Evolutionary conservation across 352 stramenopile species (phyloP).

Genomic region (Globisporangium uncinulatum): DNA sequence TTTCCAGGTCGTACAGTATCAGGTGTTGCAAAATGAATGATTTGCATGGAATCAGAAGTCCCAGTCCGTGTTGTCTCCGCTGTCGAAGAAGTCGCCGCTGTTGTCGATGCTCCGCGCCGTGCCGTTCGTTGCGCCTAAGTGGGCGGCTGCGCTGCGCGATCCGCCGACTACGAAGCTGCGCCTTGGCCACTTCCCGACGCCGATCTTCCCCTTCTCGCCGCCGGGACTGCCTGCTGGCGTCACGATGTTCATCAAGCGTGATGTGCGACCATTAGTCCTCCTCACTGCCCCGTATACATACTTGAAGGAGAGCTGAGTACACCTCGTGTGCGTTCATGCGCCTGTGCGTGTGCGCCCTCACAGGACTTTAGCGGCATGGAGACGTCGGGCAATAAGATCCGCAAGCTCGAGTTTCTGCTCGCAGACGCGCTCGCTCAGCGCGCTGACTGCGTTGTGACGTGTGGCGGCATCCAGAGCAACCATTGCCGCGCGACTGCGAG

Average conservation of each 20-base stretch:
- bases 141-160: conserved; percentile 42
- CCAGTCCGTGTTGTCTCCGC: background rate
- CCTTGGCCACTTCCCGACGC: conserved; percentile 76
- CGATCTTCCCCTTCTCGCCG: conserved; percentile 69
- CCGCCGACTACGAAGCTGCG: conserved; percentile 44
- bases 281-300: background rate
- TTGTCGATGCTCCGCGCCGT: conserved; percentile 51
- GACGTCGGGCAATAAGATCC: conserved; percentile 94
- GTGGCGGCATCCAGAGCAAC: conserved; percentile 92
- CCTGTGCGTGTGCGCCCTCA: background rate
- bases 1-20: too few relatives aligned
- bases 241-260: conserved; percentile 81
- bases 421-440: conserved; percentile 84
- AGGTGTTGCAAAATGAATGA: too few relatives aligned
- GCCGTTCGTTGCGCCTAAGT: conserved; percentile 52
- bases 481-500: conserved; percentile 88
- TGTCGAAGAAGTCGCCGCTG: background rate
- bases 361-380: conserved; percentile 87
- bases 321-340: background rate
- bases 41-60: too few relatives aligned
- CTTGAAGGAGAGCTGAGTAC: too few relatives aligned
- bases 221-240: conserved; percentile 62
- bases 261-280: conserved; percentile 24
- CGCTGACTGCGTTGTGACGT: conserved; percentile 89
- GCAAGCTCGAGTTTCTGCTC: conserved; percentile 94